phyloP scores from a whole-genome alignment of 2,329 filamentous ascomycete genomes.

The Ophiostoma sp. region DNA sequence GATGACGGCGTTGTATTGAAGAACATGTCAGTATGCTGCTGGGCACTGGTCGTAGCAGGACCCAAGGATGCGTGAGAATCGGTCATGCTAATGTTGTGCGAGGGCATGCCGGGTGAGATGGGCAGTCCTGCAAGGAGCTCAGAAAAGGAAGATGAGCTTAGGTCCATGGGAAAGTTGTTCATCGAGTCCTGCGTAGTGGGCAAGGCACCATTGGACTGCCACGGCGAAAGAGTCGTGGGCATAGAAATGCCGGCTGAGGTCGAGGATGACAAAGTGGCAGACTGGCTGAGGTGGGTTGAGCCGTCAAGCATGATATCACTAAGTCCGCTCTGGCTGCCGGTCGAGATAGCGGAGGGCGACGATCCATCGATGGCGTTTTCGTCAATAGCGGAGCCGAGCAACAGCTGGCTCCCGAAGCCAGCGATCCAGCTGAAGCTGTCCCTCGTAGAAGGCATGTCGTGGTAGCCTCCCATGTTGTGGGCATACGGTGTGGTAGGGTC shows the following conservation, averaged over 20 bases:
- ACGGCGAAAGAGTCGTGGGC: constrained; percentile 45
- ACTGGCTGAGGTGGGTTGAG: constrained; percentile 52
- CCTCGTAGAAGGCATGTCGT: constrained; percentile 38
- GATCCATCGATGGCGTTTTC: constrained; percentile 86
- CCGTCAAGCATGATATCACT: constrained; percentile 90
- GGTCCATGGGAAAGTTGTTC: constrained; percentile 68
- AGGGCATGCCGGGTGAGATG: constrained; percentile 69
- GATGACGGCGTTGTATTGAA: constrained; percentile 73
- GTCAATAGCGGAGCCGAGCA: constrained; percentile 53
- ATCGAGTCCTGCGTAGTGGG: constrained; percentile 60
- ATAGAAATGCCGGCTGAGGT: constrained; percentile 34
- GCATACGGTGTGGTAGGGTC: constrained; percentile 44
- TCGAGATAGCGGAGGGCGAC: constrained; percentile 93
- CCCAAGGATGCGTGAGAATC: neutral
- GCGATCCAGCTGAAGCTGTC: constrained; percentile 78
- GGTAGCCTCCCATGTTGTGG: constrained; percentile 32
- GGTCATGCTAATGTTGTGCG: constrained; percentile 42
- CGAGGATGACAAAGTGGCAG: constrained; percentile 43
- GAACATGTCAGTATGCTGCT: constrained; percentile 56
- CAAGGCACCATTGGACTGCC: constrained; percentile 56
- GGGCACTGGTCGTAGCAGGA: neutral
- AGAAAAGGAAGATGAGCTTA: constrained; percentile 54
- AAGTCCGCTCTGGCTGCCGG: constrained; percentile 82
- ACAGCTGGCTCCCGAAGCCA: constrained; percentile 72
- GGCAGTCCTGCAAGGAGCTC: constrained; percentile 56